Base-by-base conservation (phyloP, 768 basidiomycete species). In the Asterophora lycoperdoides region DNA sequence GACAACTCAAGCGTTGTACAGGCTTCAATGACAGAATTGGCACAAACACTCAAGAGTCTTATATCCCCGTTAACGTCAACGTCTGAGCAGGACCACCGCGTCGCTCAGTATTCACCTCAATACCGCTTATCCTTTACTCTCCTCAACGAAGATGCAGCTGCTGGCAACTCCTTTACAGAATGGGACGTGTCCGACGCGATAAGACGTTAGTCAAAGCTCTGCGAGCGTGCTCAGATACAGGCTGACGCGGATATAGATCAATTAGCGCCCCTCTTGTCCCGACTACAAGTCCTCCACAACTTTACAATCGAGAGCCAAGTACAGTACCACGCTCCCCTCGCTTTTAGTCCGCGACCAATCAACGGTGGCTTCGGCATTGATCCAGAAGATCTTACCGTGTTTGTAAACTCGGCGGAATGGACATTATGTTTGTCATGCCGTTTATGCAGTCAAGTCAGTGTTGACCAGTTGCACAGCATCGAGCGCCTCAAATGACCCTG, bases 341-440 rank as follows among this genome's bases (percentile, higher is more conserved):
- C 91, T 1, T 91, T 98, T 60, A 73, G 79, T 44, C 88, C 92
- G 8, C 62, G 57, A 6, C 51, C 62, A 5, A 38, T 77, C 3
- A 67, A 72, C 7, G 60, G 69, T 20, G 67, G 64, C 8, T 82
- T 81, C 63, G 79, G 80, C 0, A 65, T 98, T 33, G 80, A 79
- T 1, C 80, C 81, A 43, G 93, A 93, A 56, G 84, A 95, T 59
- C 74, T 96, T 50, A 93, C 88, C 11, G 84, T 94, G 0, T 99
- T 99, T 60, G 76, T 99, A 35, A 99, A 99, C 60, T 92, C 92
- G 5, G 96, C 93, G 4, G 86, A 93, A 61, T 99, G 96, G 96
- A 88, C 86, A 10, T 62, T 99, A 41, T 93, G 94, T 93, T 58
- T 58, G 74, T 56, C 29, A 26, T 19, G 39, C 10, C 38, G 37